Conservation (phyloP, 192 early-diverging fungal genomes). For the Gorgonomyces haynaldii region DNA sequence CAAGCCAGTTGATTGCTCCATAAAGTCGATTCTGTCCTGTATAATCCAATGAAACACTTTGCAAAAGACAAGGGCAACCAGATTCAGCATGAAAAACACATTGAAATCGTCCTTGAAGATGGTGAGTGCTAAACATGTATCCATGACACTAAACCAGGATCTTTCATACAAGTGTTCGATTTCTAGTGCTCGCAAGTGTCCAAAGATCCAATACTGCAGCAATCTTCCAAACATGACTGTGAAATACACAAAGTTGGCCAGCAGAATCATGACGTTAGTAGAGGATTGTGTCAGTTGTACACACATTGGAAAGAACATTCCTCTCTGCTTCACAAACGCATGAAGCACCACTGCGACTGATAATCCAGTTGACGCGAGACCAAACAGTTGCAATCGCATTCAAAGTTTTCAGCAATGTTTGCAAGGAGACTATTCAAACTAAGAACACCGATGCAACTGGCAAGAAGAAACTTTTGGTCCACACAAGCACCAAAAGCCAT, state of each 20-base stretch:
- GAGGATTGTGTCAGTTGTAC: conserved; percentile 80
- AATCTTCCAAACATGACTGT: conserved; percentile 64
- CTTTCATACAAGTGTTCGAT: conserved; percentile 98
- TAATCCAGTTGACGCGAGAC: conserved; percentile 10
- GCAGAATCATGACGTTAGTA: conserved; percentile 70
- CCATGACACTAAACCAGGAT: conserved; percentile 94
- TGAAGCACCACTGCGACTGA: conserved; percentile 18
- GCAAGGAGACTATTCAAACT: too few species aligned
- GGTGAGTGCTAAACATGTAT: conserved; percentile 92
- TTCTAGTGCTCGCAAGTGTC: conserved; percentile 78
- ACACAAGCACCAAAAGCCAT: too few species aligned
- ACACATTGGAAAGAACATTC: conserved; percentile 82
- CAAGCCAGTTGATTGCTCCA: conserved; percentile 67
- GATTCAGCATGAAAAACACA: conserved; percentile 67
- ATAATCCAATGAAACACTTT: conserved; percentile 97
- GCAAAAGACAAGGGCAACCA: conserved; percentile 78
- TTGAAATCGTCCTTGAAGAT: conserved; percentile 94
- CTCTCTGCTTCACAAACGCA: conserved; percentile 23
- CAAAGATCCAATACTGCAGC: conserved; percentile 80
- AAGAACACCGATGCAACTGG: too few species aligned
- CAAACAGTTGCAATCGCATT: too few species aligned
- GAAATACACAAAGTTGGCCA: conserved; percentile 3
- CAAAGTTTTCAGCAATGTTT: too few species aligned
- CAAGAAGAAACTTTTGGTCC: too few species aligned
- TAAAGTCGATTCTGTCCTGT: conserved; percentile 86